phyloP scores from a whole-genome alignment of 345 rosid species.

The Carallia pectinifolia region DNA sequence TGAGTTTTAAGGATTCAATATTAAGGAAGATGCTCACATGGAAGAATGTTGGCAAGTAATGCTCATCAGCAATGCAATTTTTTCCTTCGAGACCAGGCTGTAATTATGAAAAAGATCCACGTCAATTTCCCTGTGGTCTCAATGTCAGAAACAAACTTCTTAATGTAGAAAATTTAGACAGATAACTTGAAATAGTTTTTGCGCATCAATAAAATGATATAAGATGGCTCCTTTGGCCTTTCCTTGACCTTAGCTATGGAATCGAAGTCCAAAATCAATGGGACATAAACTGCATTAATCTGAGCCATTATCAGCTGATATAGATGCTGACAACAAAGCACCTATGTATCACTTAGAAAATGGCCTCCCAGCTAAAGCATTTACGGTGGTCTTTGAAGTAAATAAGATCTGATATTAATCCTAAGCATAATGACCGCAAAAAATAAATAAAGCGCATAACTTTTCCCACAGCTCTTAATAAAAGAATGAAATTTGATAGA shows the following conservation, averaged over 20 bases:
- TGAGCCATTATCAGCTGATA: neutral
- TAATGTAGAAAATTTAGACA: neutral
- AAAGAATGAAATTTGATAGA: no score
- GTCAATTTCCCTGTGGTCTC: neutral
- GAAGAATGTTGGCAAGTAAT: slow-evolving; percentile 92
- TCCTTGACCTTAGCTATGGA: neutral
- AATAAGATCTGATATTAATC: no score
- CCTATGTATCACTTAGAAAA: neutral
- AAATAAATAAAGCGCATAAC: no score
- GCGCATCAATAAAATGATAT: neutral
- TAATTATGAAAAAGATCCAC: slow-evolving; percentile 24
- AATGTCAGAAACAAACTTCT: slow-evolving; percentile 2
- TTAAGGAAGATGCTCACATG: slow-evolving; percentile 46
- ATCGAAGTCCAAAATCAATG: neutral
- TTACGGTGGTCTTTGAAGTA: no score
- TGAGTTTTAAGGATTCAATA: slow-evolving; percentile 11
- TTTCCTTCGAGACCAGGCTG: slow-evolving; percentile 94
- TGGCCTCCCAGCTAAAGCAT: no score
- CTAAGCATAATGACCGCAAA: no score
- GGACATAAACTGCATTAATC: neutral
- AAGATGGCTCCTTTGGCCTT: neutral
- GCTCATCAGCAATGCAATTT: slow-evolving; percentile 98
- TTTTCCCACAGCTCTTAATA: no score
- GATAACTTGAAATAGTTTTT: neutral
- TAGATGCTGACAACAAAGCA: neutral